phyloP scores from a whole-genome alignment of 2,329 filamentous ascomycete species.

The Geosmithia putterillii region DNA sequence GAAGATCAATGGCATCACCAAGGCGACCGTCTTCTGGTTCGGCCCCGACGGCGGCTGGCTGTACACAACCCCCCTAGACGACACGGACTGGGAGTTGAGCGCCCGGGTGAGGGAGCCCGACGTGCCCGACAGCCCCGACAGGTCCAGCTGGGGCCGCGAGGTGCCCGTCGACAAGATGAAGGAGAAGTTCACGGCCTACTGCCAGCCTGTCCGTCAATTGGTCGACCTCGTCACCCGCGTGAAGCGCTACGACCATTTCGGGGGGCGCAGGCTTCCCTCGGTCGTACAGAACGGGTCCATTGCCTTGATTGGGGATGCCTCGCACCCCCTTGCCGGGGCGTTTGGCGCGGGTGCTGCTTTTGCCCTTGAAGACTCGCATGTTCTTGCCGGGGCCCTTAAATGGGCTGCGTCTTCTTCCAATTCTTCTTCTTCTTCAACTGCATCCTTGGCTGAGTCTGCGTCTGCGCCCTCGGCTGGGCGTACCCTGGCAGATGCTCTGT shows the following conservation, averaged over 20 bases:
- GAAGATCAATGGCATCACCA: constrained; percentile 15
- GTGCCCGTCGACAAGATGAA: not conserved
- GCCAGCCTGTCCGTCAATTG: constrained; percentile 14
- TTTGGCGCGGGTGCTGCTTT: constrained; percentile 25
- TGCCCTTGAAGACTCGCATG: constrained; percentile 19
- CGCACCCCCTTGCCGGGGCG: constrained; percentile 37
- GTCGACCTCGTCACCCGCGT: constrained; percentile 12
- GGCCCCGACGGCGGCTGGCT: constrained; percentile 15
- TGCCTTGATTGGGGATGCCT: constrained; percentile 41
- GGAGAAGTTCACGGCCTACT: constrained; percentile 13
- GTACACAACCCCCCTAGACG: constrained; percentile 18
- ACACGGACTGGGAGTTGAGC: constrained; percentile 21
- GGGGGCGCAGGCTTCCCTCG: constrained; percentile 12
- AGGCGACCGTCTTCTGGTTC: constrained; percentile 18
- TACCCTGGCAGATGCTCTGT: constrained; percentile 9
- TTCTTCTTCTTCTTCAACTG: too few species aligned
- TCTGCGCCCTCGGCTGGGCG: not conserved
- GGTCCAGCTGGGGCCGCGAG: constrained; percentile 13
- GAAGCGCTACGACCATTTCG: constrained; percentile 17
- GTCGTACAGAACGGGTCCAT: constrained; percentile 13
- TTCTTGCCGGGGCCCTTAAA: constrained; percentile 10
- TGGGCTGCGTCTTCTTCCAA: constrained; percentile 8
- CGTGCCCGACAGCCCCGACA: constrained; percentile 3
- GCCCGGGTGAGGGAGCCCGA: not conserved
- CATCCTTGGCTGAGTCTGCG: not conserved